These are phyloP conservation scores for Rhizophora mangle DNA, from an alignment of 345 rosid genomes.

Conservation along the genomic window DNA sequence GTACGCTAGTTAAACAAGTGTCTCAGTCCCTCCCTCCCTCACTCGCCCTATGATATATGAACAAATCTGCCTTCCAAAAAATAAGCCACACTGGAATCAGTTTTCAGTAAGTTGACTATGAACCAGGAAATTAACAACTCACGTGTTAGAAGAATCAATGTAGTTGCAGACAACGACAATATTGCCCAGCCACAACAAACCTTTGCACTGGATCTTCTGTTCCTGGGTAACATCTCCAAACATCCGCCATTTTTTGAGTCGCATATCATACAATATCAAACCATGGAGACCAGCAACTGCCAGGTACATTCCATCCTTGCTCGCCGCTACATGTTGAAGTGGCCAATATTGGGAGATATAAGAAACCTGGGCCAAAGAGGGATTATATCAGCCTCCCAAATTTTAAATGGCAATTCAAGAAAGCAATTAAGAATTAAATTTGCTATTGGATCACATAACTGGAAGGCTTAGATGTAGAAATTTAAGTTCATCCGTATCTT, in stretches of 20 bases:
- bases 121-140: slow-evolving; percentile 34
- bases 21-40: too few species aligned
- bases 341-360: slow-evolving; percentile 97
- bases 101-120: not conserved
- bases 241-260: slow-evolving; percentile 81
- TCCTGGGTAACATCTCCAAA: slow-evolving; percentile 97
- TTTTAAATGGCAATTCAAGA: slow-evolving; percentile 10
- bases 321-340: slow-evolving; percentile 93
- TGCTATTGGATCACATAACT: slow-evolving; percentile 44
- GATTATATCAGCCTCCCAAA: slow-evolving; percentile 25
- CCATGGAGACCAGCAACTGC: slow-evolving; percentile 98
- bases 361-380: slow-evolving; percentile 59
- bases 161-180: slow-evolving; percentile 93
- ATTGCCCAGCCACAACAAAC: slow-evolving; percentile 93
- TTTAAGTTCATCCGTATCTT: slow-evolving; percentile 89
- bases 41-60: not conserved
- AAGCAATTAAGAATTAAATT: not conserved
- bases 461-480: slow-evolving; percentile 90
- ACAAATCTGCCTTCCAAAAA: slow-evolving; percentile 6
- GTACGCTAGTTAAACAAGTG: too few species aligned
- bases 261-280: slow-evolving; percentile 77
- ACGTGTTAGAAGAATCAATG: slow-evolving; percentile 66
- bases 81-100: slow-evolving; percentile 5
- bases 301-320: slow-evolving; percentile 91
- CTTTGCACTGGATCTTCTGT: slow-evolving; percentile 90